Evolutionary conservation across 2,329 filamentous ascomycete species (phyloP).

Genomic region (Hymenoscyphus occultus): DNA sequence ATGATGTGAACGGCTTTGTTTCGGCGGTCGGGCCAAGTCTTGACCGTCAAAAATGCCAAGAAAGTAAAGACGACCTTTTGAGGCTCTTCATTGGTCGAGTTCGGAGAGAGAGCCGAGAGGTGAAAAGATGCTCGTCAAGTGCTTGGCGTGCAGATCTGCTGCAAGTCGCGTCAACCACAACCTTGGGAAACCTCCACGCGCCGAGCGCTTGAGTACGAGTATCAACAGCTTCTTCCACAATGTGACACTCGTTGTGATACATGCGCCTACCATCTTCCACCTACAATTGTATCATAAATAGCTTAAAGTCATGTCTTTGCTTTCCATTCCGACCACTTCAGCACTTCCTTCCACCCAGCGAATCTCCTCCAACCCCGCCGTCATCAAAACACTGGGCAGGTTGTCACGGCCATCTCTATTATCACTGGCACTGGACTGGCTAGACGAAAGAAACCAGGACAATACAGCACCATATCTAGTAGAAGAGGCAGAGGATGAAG

Average conservation of each 20-base stretch:
- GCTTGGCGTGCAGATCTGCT: neutral
- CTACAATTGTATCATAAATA: neutral
- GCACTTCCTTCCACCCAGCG: constrained; percentile 69
- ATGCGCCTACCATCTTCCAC: neutral
- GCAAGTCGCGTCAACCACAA: neutral
- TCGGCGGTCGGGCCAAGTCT: neutral
- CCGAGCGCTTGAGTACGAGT: neutral
- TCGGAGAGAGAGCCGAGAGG: neutral
- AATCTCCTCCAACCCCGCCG: constrained; percentile 60
- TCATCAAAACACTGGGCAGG: constrained; percentile 64
- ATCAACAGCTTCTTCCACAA: neutral
- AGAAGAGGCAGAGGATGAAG: constrained; percentile 53
- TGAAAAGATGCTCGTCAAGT: neutral
- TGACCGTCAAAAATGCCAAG: neutral
- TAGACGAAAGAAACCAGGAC: constrained; percentile 62
- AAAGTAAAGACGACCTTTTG: neutral
- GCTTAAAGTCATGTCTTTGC: constrained; percentile 26
- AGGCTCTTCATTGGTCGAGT: neutral
- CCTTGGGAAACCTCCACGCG: neutral
- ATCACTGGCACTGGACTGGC: constrained; percentile 72
- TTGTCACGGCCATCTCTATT: constrained; percentile 71
- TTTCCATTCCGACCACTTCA: constrained; percentile 68
- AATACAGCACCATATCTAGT: constrained; percentile 59
- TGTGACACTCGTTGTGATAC: neutral
- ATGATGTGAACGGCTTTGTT: neutral